phyloP scores from a whole-genome alignment of 306 rosid genomes.

The Macrotyloma uniflorum region DNA sequence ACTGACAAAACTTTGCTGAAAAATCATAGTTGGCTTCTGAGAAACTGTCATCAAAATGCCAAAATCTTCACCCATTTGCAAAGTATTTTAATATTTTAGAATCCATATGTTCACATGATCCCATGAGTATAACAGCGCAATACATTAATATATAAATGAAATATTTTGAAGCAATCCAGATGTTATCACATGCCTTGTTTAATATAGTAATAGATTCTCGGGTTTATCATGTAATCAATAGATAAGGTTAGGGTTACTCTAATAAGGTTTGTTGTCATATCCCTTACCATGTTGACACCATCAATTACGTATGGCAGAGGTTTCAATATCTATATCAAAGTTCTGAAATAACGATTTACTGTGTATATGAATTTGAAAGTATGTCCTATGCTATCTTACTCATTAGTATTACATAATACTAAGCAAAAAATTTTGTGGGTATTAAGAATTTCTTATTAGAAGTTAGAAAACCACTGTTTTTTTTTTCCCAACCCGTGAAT shows the following conservation, averaged over 20 bases:
- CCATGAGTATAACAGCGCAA: conserved; percentile 46
- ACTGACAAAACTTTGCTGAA: conserved; percentile 32
- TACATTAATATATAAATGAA: conserved; percentile 31
- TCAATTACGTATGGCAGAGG: neutral
- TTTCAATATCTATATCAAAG: neutral
- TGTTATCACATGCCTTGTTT: conserved; percentile 50
- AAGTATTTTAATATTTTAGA: conserved; percentile 11
- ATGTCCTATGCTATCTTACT: neutral
- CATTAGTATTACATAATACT: neutral
- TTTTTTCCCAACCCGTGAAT: neutral
- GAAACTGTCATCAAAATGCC: conserved; percentile 54
- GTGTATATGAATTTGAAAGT: neutral
- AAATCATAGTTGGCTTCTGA: conserved; percentile 48
- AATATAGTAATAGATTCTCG: conserved; percentile 28
- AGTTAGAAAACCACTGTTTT: neutral
- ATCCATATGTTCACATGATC: conserved; percentile 55
- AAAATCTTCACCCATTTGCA: conserved; percentile 41
- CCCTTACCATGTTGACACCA: neutral
- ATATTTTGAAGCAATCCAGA: conserved; percentile 36
- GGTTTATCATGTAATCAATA: conserved; percentile 5
- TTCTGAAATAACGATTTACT: neutral
- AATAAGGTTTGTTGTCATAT: neutral
- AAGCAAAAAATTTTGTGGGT: neutral
- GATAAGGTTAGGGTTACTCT: conserved; percentile 26
- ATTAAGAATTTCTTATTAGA: neutral